Conservation (phyloP, 192 early-diverging fungal species). For the Coemansia sp. region DNA sequence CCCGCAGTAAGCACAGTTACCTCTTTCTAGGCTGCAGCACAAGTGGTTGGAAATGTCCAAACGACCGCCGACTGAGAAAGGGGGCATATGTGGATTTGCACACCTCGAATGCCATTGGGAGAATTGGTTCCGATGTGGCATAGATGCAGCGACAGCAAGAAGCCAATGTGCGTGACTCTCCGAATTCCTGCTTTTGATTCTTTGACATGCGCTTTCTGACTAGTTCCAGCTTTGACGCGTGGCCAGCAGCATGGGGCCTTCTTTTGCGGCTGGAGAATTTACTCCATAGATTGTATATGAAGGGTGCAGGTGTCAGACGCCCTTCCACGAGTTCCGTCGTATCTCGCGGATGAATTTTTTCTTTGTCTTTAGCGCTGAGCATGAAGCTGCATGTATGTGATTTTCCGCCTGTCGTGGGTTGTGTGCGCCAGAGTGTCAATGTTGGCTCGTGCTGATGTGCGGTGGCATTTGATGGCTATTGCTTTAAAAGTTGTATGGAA, state of each 20-base stretch:
- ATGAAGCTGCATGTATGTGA: constrained; percentile 1
- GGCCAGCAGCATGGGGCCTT: neutral
- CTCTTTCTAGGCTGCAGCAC: neutral
- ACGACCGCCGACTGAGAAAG: neutral
- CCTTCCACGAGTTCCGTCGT: neutral
- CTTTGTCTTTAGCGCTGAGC: neutral
- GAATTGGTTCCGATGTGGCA: neutral
- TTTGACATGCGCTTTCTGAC: neutral
- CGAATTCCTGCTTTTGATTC: neutral
- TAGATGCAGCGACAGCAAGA: neutral
- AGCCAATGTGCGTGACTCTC: neutral
- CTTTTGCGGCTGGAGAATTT: neutral
- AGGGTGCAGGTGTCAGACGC: neutral
- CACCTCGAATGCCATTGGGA: constrained; percentile 1
- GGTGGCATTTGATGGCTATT: neutral
- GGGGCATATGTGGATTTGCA: neutral
- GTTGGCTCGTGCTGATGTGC: neutral
- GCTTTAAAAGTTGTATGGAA: neutral
- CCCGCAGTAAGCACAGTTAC: neutral
- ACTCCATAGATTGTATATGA: neutral
- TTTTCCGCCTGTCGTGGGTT: neutral
- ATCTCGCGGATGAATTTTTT: constrained; percentile 6
- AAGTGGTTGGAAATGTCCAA: neutral
- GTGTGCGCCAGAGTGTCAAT: neutral
- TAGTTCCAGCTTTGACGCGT: constrained; percentile 4